phyloP scores from a whole-genome alignment of 2,329 filamentous ascomycete species.

The Aspergillus sp. region DNA sequence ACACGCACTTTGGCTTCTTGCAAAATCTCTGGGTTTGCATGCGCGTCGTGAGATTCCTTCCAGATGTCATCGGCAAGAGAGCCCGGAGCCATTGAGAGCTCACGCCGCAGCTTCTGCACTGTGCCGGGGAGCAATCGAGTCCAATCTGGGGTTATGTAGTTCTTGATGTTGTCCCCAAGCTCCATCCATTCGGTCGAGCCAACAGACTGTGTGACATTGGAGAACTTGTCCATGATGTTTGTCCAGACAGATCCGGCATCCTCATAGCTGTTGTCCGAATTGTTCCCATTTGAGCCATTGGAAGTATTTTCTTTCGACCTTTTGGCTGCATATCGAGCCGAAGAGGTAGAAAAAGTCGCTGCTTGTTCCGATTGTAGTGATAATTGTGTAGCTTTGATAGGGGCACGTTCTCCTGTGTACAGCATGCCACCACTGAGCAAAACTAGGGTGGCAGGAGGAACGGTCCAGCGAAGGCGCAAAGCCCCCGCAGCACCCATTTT shows the following conservation, averaged over 20 bases:
- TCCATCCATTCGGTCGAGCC: conserved; percentile 38
- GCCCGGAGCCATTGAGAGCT: conserved; percentile 81
- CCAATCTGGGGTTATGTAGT: conserved; percentile 77
- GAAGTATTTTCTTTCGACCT: conserved; percentile 5
- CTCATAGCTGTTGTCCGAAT: conserved; percentile 4
- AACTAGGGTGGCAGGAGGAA: conserved; percentile 28
- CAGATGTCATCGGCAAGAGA: conserved; percentile 91
- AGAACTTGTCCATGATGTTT: conserved; percentile 48
- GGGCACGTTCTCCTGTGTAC: conserved; percentile 19
- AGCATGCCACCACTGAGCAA: conserved; percentile 20
- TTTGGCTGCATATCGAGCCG: conserved; percentile 9
- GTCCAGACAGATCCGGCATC: conserved; percentile 38
- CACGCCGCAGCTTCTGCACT: conserved; percentile 75
- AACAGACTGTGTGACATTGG: conserved; percentile 36
- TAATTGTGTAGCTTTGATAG: conserved; percentile 14
- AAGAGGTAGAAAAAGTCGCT: conserved; percentile 18
- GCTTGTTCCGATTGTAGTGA: conserved; percentile 14
- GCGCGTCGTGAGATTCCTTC: conserved; percentile 80
- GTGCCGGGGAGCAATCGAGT: conserved; percentile 69
- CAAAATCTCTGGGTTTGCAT: conserved; percentile 79
- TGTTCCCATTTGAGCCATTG: conserved; percentile 10
- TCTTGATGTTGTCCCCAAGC: conserved; percentile 55
- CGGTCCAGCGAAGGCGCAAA: conserved; percentile 30
- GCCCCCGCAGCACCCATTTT: conserved; percentile 32
- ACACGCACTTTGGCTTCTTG: conserved; percentile 79